Base-by-base conservation (phyloP, 73 alveolate species). In the Symbiodinium natans region DNA sequence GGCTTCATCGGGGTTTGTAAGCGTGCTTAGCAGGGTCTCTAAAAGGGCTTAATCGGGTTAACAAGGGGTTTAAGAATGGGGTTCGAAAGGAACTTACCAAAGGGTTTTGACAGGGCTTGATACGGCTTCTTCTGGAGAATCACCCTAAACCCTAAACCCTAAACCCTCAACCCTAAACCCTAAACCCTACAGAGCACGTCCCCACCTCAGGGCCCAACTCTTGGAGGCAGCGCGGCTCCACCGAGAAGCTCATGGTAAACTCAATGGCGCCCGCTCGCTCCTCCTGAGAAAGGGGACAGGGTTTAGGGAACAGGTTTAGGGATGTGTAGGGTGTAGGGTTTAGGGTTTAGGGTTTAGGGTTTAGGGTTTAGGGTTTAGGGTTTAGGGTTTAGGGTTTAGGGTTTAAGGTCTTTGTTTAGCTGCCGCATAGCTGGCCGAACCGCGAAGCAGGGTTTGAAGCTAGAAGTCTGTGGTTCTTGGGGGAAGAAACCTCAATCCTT, bases 221-320 rank as follows among this genome's bases (percentile, higher is more conserved):
- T 25, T 82, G 89, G 39, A 82, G 59, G 42, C 89, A 82, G 23
- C 89, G 89, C 17, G 89, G 89, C 83, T 73, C 83, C 43, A 73
- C 83, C 27, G 40, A 73, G 83, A 73, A 73, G 83, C 42, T 31
- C 42, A 73, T 73, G 83, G 83, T 73, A 42, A 73, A 73, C 42
- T 31, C 83, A 9, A 34, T 73, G n/a, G 42, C 41, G 42, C 83
- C 83, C 42, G 42, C 42, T 1, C 80, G n/a, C n/a, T n/a, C n/a
- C n/a, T n/a, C n/a, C 80, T 63, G 27, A 27, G 80, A 13, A 8
- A 63, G 5, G 9, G 80, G 36, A 19, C 31, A 19, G 80, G 38
- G 63, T 48, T 48, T 48, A 48, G 19, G 4, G 63, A 5, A 17
- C 19, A 17, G 23, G 10, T 48, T 48, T 25, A 1, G 63, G 3